Conservation (phyloP, 257 asterid species). For the Jacaranda mimosifolia region DNA sequence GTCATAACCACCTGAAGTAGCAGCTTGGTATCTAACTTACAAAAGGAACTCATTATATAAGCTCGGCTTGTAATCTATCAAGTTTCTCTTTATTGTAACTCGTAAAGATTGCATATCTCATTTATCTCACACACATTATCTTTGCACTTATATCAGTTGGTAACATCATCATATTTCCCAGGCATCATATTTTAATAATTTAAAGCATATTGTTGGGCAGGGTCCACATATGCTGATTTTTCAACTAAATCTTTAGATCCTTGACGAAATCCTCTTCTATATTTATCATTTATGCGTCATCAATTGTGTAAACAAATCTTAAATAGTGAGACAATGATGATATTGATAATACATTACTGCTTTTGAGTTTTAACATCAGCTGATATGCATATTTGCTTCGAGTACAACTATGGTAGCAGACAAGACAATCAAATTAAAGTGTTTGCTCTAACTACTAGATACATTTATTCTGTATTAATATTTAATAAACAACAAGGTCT, state of each 20-base stretch:
- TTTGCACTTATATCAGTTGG: neutral
- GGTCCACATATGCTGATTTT: neutral
- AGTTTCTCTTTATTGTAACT: conserved; percentile 11
- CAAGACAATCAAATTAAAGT: neutral
- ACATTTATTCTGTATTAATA: neutral
- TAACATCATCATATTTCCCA: neutral
- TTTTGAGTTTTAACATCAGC: neutral
- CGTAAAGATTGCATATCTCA: neutral
- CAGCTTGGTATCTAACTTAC: neutral
- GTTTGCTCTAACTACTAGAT: conserved; percentile 1
- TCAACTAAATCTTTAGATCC: neutral
- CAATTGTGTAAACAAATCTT: neutral
- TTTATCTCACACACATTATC: neutral
- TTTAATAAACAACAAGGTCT: neutral
- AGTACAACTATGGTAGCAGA: too few relatives aligned
- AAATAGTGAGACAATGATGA: neutral
- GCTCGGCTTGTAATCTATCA: neutral
- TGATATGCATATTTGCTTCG: neutral
- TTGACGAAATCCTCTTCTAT: neutral
- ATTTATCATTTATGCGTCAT: neutral
- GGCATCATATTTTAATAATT: neutral
- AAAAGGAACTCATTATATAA: neutral
- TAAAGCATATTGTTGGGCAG: neutral
- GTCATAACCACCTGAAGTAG: conserved; percentile 9
- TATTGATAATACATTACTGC: neutral